Evolutionary conservation across 371 early-diverging fungal genomes (phyloP).

Genomic region (Mucor circinelloides): DNA sequence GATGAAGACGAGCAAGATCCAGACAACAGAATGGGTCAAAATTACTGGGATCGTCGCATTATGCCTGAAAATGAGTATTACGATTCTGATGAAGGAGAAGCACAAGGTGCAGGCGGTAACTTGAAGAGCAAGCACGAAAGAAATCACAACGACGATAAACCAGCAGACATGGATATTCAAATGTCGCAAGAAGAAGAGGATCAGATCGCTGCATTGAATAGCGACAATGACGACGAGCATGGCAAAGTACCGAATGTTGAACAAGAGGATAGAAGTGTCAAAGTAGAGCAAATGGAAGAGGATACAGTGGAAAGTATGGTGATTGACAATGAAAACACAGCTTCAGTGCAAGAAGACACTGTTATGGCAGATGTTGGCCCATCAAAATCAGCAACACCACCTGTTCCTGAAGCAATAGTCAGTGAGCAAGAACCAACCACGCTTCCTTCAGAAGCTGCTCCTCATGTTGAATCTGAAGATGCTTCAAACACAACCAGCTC

Average conservation of each 20-base stretch:
- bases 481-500: background rate
- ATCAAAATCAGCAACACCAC: background rate
- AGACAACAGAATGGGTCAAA: constrained; percentile 58
- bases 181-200: constrained; percentile 42
- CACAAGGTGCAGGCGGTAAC: constrained; percentile 30
- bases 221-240: constrained; percentile 22
- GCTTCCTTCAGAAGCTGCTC: background rate
- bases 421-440: background rate
- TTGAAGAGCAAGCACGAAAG: constrained; percentile 33
- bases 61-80: constrained; percentile 68
- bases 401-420: background rate
- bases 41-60: constrained; percentile 61
- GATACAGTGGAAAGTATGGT: background rate
- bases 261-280: background rate
- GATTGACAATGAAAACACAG: background rate
- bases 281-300: background rate
- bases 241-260: background rate
- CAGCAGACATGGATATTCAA: constrained; percentile 13
- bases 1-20: constrained; percentile 56
- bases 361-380: constrained; percentile 15
- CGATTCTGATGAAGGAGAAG: constrained; percentile 73
- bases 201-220: constrained; percentile 31
- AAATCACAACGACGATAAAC: constrained; percentile 26
- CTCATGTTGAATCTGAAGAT: background rate
- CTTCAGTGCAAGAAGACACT: constrained; percentile 7